phyloP scores from a whole-genome alignment of 345 rosid genomes.

The Rhizophora apiculata region DNA sequence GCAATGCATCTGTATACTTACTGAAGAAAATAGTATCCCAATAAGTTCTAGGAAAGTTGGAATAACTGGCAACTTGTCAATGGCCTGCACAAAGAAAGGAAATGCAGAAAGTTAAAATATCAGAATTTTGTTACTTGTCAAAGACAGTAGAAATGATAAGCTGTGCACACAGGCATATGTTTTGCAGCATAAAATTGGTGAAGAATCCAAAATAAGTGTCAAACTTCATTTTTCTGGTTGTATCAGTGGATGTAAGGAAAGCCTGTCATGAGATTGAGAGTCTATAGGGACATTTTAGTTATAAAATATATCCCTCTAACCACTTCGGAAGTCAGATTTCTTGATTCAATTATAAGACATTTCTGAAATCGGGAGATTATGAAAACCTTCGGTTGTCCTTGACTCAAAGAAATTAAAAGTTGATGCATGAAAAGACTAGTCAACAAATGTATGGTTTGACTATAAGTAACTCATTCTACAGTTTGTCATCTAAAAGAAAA shows the following conservation, averaged over 20 bases:
- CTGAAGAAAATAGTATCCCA: slow-evolving; percentile 72
- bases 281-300: no score
- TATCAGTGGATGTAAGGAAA: background rate
- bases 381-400: background rate
- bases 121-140: slow-evolving; percentile 6
- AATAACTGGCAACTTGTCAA: slow-evolving; percentile 76
- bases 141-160: slow-evolving; percentile 1
- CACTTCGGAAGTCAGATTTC: background rate
- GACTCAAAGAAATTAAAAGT: background rate
- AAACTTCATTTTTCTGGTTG: background rate
- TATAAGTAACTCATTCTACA: background rate
- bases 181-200: background rate
- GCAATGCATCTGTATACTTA: slow-evolving; percentile 32
- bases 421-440: no score
- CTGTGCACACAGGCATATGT: background rate
- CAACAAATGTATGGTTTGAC: no score
- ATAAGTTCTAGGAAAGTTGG: slow-evolving; percentile 62
- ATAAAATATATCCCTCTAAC: no score
- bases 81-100: slow-evolving; percentile 38
- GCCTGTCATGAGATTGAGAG: background rate
- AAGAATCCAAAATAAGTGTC: background rate
- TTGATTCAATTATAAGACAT: slow-evolving; percentile 1
- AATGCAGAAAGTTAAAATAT: background rate
- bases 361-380: background rate
- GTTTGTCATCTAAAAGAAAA: slow-evolving; percentile 4